These are phyloP conservation scores for Huntiella bhutanensis DNA, from an alignment of 2,329 filamentous ascomycete genomes.

Conservation along the genomic window DNA sequence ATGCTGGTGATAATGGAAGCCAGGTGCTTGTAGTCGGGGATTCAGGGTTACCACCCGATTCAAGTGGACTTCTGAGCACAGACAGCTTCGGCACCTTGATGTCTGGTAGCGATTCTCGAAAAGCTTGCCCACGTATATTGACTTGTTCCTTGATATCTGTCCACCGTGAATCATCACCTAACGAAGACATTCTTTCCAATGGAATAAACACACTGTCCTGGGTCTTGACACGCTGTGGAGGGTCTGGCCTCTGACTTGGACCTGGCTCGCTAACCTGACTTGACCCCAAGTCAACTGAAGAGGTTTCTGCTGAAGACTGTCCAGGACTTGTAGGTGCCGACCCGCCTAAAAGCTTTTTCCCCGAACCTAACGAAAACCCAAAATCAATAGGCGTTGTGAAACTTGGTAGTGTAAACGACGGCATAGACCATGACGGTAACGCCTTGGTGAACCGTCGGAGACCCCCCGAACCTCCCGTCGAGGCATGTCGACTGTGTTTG, in stretches of 20 bases:
- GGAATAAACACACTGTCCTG: slow-evolving; percentile 64
- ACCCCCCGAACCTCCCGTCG: slow-evolving; percentile 1
- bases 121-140: slow-evolving; percentile 76
- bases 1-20: too few relatives aligned
- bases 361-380: background rate
- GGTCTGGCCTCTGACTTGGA: background rate
- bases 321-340: too few relatives aligned
- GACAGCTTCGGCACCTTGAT: slow-evolving; percentile 47
- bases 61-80: slow-evolving; percentile 24
- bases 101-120: slow-evolving; percentile 73
- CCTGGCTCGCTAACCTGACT: too few relatives aligned
- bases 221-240: background rate
- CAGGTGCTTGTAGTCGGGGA: slow-evolving; percentile 7
- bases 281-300: too few relatives aligned
- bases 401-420: slow-evolving; percentile 4
- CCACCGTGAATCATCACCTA: slow-evolving; percentile 70
- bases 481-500: slow-evolving; percentile 1
- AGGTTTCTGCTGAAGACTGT: too few relatives aligned
- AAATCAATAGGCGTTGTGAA: slow-evolving; percentile 8
- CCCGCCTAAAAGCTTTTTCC: too few relatives aligned
- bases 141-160: slow-evolving; percentile 65
- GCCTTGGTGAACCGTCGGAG: slow-evolving; percentile 1
- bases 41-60: slow-evolving; percentile 13
- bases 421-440: slow-evolving; percentile 5
- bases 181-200: slow-evolving; percentile 59